Percentiles rank a stretch among this genome's conserved stretches.
Evolutionary conservation across 2,329 filamentous ascomycete genomes (phyloP).

Genomic region (Colletotrichum lindemuthianum): DNA sequence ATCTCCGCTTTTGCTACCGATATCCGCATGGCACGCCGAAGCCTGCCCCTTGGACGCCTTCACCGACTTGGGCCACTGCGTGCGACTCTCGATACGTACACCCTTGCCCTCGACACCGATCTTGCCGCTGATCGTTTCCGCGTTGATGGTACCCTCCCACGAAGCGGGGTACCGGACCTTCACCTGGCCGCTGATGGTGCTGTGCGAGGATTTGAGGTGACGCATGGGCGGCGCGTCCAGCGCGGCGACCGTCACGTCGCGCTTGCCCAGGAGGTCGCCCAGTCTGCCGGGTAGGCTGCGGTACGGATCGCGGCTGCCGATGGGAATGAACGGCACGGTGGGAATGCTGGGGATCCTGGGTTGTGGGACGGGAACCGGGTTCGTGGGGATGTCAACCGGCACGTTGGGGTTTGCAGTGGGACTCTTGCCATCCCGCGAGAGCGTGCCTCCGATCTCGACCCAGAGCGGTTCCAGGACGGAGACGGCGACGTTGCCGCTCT

Average conservation of each 20-base stretch:
- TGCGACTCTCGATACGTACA: conserved; percentile 49
- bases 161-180: conserved; percentile 56
- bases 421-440: conserved; percentile 29
- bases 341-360: conserved; percentile 14
- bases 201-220: conserved; percentile 53
- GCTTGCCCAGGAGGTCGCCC: conserved; percentile 9
- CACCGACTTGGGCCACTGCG: conserved; percentile 47
- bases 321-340: conserved; percentile 17
- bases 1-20: conserved; percentile 1
- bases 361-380: conserved; percentile 15
- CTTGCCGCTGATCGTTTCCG: conserved; percentile 52
- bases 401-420: conserved; percentile 28
- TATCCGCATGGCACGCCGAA: neutral
- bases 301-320: conserved; percentile 37
- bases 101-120: conserved; percentile 54
- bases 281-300: conserved; percentile 33
- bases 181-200: conserved; percentile 55
- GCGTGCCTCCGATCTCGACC: conserved; percentile 41
- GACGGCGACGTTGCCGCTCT: conserved; percentile 54
- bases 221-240: conserved; percentile 41
- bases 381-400: conserved; percentile 34
- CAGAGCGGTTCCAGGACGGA: conserved; percentile 56
- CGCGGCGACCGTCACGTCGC: neutral
- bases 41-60: conserved; percentile 41
- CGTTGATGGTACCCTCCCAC: conserved; percentile 59